Evolutionary conservation across 176 grass and related monocot species (phyloP).

Genomic region (Metroxylon sagu): DNA sequence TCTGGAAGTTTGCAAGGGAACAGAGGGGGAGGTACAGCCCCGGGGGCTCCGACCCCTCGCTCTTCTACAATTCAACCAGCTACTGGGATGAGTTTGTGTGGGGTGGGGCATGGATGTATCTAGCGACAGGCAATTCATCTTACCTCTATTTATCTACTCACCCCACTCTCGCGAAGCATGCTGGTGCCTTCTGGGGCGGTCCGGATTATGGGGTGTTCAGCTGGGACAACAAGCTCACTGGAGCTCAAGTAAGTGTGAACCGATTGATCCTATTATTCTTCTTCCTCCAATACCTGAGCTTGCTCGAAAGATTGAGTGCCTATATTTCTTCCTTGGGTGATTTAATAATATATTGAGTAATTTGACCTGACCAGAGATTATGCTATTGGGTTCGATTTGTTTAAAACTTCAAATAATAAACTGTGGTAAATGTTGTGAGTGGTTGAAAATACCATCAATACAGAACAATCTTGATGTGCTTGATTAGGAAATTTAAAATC

Average conservation of each 20-base stretch:
- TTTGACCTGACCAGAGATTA: no score
- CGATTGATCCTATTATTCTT: neutral
- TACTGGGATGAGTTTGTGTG: conserved; percentile 92
- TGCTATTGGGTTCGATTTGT: no score
- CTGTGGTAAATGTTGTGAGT: no score
- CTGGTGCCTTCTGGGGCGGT: conserved; percentile 63
- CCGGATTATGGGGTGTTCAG: conserved; percentile 82
- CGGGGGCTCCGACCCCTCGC: conserved; percentile 42
- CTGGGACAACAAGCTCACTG: conserved; percentile 94
- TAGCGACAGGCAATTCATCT: conserved; percentile 78
- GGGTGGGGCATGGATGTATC: conserved; percentile 89
- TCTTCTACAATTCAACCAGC: conserved; percentile 85
- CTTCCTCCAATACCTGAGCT: neutral
- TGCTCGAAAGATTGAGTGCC: neutral
- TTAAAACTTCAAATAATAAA: no score
- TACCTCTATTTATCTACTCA: conserved; percentile 56
- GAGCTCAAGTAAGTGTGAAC: conserved; percentile 54
- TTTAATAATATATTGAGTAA: no score
- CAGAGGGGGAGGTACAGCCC: conserved; percentile 45
- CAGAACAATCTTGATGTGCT: no score
- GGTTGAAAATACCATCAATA: no score
- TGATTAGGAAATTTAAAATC: no score
- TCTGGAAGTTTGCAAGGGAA: conserved; percentile 71
- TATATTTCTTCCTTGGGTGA: neutral
- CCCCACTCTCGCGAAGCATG: conserved; percentile 61